These are phyloP conservation scores for Neurospora terricola DNA, from an alignment of 495 filamentous ascomycete species.

Conservation along the genomic window DNA sequence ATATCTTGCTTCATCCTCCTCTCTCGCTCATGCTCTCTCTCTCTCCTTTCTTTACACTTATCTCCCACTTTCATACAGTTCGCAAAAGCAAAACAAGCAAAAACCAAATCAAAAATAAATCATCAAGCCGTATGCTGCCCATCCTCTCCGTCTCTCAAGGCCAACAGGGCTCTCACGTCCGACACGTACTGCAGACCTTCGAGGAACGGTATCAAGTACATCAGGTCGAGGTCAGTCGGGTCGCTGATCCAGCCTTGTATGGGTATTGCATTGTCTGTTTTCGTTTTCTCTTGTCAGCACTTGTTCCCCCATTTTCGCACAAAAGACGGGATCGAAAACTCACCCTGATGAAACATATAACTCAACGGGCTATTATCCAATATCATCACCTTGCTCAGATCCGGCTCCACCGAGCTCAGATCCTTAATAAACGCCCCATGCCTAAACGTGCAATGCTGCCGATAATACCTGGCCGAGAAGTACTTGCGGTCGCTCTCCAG, in stretches of 20 bases:
- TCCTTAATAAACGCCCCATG: constrained; percentile 98
- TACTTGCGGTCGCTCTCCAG: constrained; percentile 93
- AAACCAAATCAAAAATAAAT: neutral
- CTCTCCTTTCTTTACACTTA: neutral
- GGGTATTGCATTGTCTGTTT: constrained; percentile 83
- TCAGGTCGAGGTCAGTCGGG: constrained; percentile 79
- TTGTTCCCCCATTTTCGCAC: neutral
- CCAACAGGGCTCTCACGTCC: constrained; percentile 83
- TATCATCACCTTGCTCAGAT: constrained; percentile 96
- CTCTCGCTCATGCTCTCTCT: neutral
- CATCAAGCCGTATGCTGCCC: constrained; percentile 39
- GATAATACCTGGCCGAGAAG: constrained; percentile 83
- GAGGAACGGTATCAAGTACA: constrained; percentile 86
- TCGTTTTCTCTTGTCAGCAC: constrained; percentile 5
- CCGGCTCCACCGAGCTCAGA: constrained; percentile 87
- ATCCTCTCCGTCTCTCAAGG: constrained; percentile 75
- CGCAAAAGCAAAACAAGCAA: neutral
- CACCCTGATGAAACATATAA: constrained; percentile 98
- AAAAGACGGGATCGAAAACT: constrained; percentile 9
- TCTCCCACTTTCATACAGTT: neutral
- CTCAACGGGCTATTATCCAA: constrained; percentile 96
- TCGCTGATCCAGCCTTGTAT: constrained; percentile 92
- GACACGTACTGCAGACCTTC: constrained; percentile 94
- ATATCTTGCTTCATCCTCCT: neutral
- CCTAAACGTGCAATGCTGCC: constrained; percentile 91